Conservation (phyloP, 768 basidiomycete genomes). For the Pleurotus ostreatus region DNA sequence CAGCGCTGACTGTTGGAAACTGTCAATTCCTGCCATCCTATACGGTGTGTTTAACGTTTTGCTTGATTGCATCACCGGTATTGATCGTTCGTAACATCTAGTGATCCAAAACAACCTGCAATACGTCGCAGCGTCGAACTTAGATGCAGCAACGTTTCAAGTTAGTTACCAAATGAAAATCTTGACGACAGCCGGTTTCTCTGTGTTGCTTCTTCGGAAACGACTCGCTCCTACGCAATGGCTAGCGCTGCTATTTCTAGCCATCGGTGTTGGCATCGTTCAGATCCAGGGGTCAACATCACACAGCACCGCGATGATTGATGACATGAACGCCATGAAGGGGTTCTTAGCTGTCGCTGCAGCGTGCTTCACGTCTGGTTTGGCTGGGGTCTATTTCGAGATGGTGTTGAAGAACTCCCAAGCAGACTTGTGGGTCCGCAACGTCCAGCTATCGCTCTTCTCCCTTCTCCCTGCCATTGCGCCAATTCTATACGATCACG, state of each 20-base stretch:
- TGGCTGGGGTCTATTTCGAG: slow-evolving; percentile 98
- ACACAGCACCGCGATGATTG: slow-evolving; percentile 23
- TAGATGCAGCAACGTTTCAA: slow-evolving; percentile 95
- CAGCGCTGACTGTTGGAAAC: slow-evolving; percentile 93
- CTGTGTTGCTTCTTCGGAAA: slow-evolving; percentile 76
- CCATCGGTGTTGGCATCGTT: slow-evolving; percentile 85
- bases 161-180: slow-evolving; percentile 98
- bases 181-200: slow-evolving; percentile 88
- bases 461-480: slow-evolving; percentile 85
- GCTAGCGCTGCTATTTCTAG: slow-evolving; percentile 80
- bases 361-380: slow-evolving; percentile 93
- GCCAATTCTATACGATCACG: slow-evolving; percentile 63
- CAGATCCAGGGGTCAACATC: slow-evolving; percentile 59
- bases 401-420: slow-evolving; percentile 92
- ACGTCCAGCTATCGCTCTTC: slow-evolving; percentile 93
- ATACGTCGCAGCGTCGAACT: slow-evolving; percentile 90
- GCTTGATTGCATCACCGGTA: neutral
- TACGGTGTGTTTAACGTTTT: slow-evolving; percentile 47
- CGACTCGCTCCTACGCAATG: slow-evolving; percentile 74
- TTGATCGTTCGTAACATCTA: slow-evolving; percentile 19
- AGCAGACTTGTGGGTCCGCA: slow-evolving; percentile 92
- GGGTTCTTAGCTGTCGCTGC: slow-evolving; percentile 88
- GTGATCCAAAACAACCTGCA: slow-evolving; percentile 95
- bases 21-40: slow-evolving; percentile 94
- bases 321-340: slow-evolving; percentile 74